A percentile compares a stretch with the other conserved stretches of the same genome.
Evolutionary conservation across 768 basidiomycete genomes (phyloP).

Genomic region (Zangia roseola): DNA sequence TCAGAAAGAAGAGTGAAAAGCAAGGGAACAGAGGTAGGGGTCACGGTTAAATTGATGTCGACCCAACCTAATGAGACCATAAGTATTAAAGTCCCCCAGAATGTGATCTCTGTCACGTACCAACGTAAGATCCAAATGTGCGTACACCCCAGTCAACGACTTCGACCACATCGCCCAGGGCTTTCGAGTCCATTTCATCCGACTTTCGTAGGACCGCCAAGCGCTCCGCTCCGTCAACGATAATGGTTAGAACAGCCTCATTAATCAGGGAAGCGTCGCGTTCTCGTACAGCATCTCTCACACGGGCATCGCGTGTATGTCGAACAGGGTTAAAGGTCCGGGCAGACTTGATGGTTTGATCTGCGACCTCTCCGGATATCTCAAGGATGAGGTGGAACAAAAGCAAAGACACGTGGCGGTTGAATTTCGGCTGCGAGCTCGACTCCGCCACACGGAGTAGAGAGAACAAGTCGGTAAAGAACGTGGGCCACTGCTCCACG

Average conservation of each 20-base stretch:
- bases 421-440: slow-evolving; percentile 58
- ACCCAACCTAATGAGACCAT: slow-evolving; percentile 77
- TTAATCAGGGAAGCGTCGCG: slow-evolving; percentile 86
- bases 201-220: slow-evolving; percentile 54
- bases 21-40: slow-evolving; percentile 81
- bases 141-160: slow-evolving; percentile 90
- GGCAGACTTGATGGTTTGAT: slow-evolving; percentile 89
- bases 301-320: slow-evolving; percentile 76
- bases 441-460: slow-evolving; percentile 66
- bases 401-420: slow-evolving; percentile 82
- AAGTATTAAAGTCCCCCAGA: neutral
- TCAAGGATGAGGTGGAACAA: slow-evolving; percentile 92
- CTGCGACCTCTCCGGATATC: slow-evolving; percentile 96
- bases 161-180: slow-evolving; percentile 63
- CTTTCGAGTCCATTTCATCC: slow-evolving; percentile 42
- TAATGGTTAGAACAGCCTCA: slow-evolving; percentile 80
- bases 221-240: slow-evolving; percentile 66
- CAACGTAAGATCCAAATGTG: slow-evolving; percentile 91
- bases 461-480: slow-evolving; percentile 76
- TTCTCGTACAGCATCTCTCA: slow-evolving; percentile 88
- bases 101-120: slow-evolving; percentile 48
- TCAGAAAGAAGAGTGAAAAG: slow-evolving; percentile 83
- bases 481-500: slow-evolving; percentile 79
- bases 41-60: slow-evolving; percentile 94
- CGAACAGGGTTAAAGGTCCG: slow-evolving; percentile 67